Evolutionary conservation across 2,329 filamentous ascomycete genomes (phyloP), one percentile per base, ranked within the genome.

Genomic region (Penicillium sp.): DNA sequence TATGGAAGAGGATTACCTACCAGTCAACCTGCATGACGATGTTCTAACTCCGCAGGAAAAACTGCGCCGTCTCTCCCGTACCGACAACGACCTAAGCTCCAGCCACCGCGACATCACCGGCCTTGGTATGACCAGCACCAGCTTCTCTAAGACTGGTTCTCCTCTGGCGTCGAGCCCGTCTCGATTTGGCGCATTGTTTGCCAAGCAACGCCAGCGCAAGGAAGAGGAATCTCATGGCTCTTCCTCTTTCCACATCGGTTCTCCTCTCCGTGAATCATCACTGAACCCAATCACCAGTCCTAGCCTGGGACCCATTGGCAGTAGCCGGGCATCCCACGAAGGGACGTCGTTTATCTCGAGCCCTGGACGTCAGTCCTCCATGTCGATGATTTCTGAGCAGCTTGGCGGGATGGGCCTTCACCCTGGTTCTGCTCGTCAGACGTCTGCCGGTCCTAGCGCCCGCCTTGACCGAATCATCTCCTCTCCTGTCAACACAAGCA

Each of bases 1-100:
- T 31, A 93, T 94, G 67, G 91, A 96, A 73, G 93, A 96, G 69
- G 92, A 96, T 69, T 90, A 94, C 68, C 81, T 97, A 10, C 94
- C 93, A 0, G 89, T 82, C 29, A 85, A 81, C 55, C 73, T 88
- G 46, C 84, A 85, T 62, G 85, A 88, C 63, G 80, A 88, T 67
- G 79, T 88, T 15, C 78, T 88, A 35, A 85, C 83, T 0, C 84
- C 85, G 0, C 83, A 86, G 63, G 84, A 86, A 67, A 82, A 82
- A 66, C 80, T 83, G 71, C 80, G 85, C 46, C 80, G 85, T 19
- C 79, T 84, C 52, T 87, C 85, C 13, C 80, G 84, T 46, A 83
- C 82, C 15, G 83, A 85, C 48, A 78, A 80, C 54, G 84, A 85
- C 4, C 57, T 74, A 65, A 78, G 66, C 69, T 76, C 69, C 38